Base-by-base conservation (phyloP, 805 yeast species). In the Dipodascus geniculatus region DNA sequence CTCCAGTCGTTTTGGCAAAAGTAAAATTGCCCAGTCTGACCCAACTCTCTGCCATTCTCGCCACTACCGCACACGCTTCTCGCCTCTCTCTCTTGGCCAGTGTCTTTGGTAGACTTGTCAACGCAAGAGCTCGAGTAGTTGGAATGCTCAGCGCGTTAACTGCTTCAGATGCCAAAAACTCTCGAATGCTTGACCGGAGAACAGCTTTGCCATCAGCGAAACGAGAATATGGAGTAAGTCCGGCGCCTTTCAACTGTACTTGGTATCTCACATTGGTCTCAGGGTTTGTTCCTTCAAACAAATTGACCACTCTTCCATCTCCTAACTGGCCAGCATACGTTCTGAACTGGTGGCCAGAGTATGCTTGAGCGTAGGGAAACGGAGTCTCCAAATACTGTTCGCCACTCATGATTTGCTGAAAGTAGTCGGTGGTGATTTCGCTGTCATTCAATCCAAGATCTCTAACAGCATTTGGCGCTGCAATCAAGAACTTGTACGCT, bases 131-230 rank as follows among this genome's bases (percentile, higher is more conserved):
- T 52, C 98, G 73, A 0, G 96, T 83, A 0, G 95, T 74, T 1
- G 97, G 96, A 3, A 91, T 82, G 0, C 93, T 90, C 23, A 93
- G 77, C 1, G 87, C 84, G 64, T 85, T 67, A 52, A 93, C 71
- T 23, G 87, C 80, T 63, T 93, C 98, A 2, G 93, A 83, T 1
- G 86, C 84, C 50, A 91, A 74, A 56, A 86, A 90, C 65, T 91
- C 99, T 35, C 98, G 74, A 38, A 93, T 80, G 49, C 95, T 82
- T 1, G 97, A 88, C 56, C 96, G 71, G 31, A 91, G 62, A 3
- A 89, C 95, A 0, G 98, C 97, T 63, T 87, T 88, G 2, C 99
- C 99, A 69, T 91, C 99, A 0, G 96, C 98, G 74, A 90, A 91
- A 56, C 99, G 76, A 0, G 96, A 85, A 66, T 77, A 91, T 0